Base-by-base conservation (phyloP, 306 rosid species). In the cucumber (Cucumis sativus) region DNA sequence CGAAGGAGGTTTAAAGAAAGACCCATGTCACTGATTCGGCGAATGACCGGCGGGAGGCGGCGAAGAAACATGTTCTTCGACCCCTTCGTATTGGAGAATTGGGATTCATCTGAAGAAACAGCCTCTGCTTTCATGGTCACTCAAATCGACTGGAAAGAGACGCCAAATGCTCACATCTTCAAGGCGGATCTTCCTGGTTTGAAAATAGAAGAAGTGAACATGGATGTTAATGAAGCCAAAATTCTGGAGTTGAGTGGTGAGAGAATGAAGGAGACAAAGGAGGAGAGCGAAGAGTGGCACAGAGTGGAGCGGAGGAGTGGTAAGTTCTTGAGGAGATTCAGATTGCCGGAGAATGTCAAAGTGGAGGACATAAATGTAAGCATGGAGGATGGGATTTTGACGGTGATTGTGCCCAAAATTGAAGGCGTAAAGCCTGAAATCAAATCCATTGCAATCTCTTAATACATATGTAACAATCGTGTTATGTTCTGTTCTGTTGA, bases 71-170 rank as follows among this genome's bases (percentile, higher is more conserved):
- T 28, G 30, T 28, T 75, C 79, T 81, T 75, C 81, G 83, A 79
- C 37, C 83, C 83, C 8, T 51, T 70, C 18, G 80, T 81, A 1
- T 59, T 80, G 0, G 84, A 84, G 60, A 0, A 81, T 1, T 81
- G 83, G 84, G 84, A 84, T 18, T 84, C 84, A 0, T 75, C 79
- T 10, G 75, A 84, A 35, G 83, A 5, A 2, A 0, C 7, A 52
- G 12, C 57, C n/a, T n/a, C 83, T 13, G 83, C 84, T 12, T 33
- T 81, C 18, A 84, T 80, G 7, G 68, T 79, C 47, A 47, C 82
- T 10, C 80, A 79, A n/a, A 78, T 84, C 15, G 83, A 81, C 54
- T 84, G 87, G 87, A 84, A 79, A 39, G 85, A 84, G 55, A 84
- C 85, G 2, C 83, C 79, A 4, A 61, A 84, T 64, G 84, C 83